Percentiles rank a stretch among this genome's conserved stretches.
Evolutionary conservation across 345 rosid genomes (phyloP).

Genomic region (Theobroma cacao): DNA sequence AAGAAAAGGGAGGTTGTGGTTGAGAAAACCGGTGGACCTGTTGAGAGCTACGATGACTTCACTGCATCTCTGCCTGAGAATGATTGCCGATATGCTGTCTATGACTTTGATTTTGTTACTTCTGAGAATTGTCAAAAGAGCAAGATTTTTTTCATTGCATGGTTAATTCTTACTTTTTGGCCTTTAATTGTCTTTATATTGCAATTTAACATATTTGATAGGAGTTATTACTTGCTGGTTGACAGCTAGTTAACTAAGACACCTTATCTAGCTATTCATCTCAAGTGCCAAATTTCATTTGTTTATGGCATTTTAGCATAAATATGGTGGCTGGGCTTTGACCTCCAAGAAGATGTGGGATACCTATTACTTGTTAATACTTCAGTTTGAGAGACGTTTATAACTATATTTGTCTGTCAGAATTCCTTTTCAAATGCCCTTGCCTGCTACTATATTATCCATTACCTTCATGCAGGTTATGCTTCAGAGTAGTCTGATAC

Average conservation of each 20-base stretch:
- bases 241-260: neutral
- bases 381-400: neutral
- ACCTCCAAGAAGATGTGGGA: neutral
- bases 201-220: neutral
- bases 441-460: neutral
- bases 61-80: slow-evolving; percentile 61
- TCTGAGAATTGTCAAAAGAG: slow-evolving; percentile 77
- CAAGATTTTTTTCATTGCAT: slow-evolving; percentile 76
- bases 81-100: slow-evolving; percentile 74
- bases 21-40: slow-evolving; percentile 63
- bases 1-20: slow-evolving; percentile 57
- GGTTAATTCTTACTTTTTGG: slow-evolving; percentile 49
- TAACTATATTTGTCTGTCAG: neutral
- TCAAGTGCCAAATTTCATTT: neutral
- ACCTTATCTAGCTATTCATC: neutral
- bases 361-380: neutral
- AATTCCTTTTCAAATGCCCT: neutral
- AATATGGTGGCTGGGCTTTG: neutral
- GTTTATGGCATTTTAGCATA: neutral
- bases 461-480: neutral
- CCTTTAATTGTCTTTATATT: neutral
- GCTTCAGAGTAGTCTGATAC: neutral
- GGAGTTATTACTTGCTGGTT: neutral
- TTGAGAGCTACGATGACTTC: slow-evolving; percentile 69
- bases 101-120: slow-evolving; percentile 64